These are phyloP conservation scores for Neonectria punicea DNA, from an alignment of 2,329 filamentous ascomycete species.

Conservation along the genomic window DNA sequence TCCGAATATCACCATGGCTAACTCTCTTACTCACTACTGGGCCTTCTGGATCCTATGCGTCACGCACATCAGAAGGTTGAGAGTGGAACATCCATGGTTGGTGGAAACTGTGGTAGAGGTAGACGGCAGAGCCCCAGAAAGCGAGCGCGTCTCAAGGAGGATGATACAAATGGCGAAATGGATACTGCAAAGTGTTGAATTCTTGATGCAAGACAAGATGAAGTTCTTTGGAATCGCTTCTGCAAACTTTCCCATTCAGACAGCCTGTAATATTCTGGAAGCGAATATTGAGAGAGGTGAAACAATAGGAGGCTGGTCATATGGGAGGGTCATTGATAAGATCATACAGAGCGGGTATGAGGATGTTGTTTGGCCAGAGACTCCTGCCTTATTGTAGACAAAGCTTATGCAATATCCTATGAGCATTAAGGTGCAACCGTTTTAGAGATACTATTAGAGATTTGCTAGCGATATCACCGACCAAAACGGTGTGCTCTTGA, in stretches of 20 bases:
- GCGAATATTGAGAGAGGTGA: background rate
- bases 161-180: slow-evolving; percentile 34
- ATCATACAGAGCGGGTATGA: background rate
- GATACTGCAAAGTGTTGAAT: slow-evolving; percentile 50
- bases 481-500: too few relatives aligned
- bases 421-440: too few relatives aligned
- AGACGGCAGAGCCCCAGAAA: background rate
- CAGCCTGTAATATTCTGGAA: slow-evolving; percentile 20
- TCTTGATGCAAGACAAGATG: slow-evolving; percentile 52
- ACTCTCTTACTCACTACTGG: slow-evolving; percentile 52
- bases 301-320: background rate
- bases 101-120: background rate
- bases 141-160: background rate
- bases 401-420: too few relatives aligned
- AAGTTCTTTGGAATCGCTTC: slow-evolving; percentile 52
- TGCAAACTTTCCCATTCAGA: slow-evolving; percentile 44
- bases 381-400: background rate
- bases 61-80: slow-evolving; percentile 35
- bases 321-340: background rate
- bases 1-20: slow-evolving; percentile 49
- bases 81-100: background rate
- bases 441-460: too few relatives aligned
- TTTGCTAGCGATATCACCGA: too few relatives aligned
- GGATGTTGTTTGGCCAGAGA: background rate
- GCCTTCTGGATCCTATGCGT: slow-evolving; percentile 51